Evolutionary conservation across 352 stramenopile genomes (phyloP).

Genomic region (Phytophthora sansomeana): DNA sequence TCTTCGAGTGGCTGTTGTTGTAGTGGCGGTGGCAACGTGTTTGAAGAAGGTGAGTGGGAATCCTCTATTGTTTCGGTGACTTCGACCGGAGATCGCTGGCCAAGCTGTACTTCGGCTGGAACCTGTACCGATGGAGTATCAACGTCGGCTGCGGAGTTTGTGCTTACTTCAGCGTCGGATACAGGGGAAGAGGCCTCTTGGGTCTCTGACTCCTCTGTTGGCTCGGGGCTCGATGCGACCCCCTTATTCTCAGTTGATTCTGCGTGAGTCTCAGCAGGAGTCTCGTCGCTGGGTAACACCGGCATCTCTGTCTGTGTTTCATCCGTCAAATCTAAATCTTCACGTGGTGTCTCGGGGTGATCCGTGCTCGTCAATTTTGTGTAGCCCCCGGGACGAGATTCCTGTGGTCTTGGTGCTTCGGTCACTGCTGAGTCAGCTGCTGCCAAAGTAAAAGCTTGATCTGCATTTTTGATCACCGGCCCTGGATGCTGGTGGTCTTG

Average conservation of each 20-base stretch:
- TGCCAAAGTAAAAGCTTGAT: conserved; percentile 6
- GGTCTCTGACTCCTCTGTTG: background rate
- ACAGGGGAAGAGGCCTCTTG: background rate
- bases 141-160: background rate
- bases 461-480: conserved; percentile 18
- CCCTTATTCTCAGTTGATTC: background rate
- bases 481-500: conserved; percentile 34
- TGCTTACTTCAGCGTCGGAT: background rate
- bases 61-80: conserved; percentile 42
- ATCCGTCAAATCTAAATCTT: conserved; percentile 12
- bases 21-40: conserved; percentile 8
- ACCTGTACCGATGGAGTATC: background rate
- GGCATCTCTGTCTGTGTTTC: background rate
- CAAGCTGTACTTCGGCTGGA: background rate
- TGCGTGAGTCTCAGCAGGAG: background rate
- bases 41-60: conserved; percentile 1
- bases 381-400: conserved; percentile 18
- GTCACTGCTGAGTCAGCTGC: background rate
- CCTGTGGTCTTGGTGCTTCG: conserved; percentile 10
- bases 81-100: conserved; percentile 15
- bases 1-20: conserved; percentile 2
- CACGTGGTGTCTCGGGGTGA: background rate
- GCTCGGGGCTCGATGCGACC: background rate
- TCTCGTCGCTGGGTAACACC: background rate
- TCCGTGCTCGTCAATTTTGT: conserved; percentile 31